These are phyloP conservation scores for Kwoniella newhampshirensis DNA, from an alignment of 768 basidiomycete genomes.

Conservation along the genomic window DNA sequence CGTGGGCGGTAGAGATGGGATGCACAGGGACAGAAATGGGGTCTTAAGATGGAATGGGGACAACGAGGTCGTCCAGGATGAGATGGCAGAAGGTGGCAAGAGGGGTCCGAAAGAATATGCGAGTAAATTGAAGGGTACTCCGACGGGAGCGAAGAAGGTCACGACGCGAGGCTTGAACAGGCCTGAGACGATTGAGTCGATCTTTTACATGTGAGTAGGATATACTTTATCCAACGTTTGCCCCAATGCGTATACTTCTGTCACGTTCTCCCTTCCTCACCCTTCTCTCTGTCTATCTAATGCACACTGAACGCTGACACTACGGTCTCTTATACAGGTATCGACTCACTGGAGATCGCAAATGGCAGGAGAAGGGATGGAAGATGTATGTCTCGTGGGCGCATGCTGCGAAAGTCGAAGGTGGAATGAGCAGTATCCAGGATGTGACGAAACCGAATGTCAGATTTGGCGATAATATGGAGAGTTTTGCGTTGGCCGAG, in stretches of 20 bases:
- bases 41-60: constrained; percentile 26
- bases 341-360: constrained; percentile 55
- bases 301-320: no score
- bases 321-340: no score
- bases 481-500: constrained; percentile 55
- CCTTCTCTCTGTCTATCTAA: no score
- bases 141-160: constrained; percentile 41
- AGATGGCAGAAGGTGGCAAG: not conserved
- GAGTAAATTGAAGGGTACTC: constrained; percentile 34
- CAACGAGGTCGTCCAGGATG: constrained; percentile 11
- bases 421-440: constrained; percentile 49
- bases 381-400: constrained; percentile 56
- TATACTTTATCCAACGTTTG: not conserved
- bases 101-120: constrained; percentile 15
- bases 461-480: constrained; percentile 43
- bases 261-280: no score
- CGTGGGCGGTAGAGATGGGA: constrained; percentile 3
- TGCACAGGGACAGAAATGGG: constrained; percentile 26
- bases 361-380: constrained; percentile 58
- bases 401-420: constrained; percentile 35
- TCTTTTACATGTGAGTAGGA: constrained; percentile 42
- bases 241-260: no score
- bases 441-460: constrained; percentile 46
- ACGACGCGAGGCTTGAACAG: constrained; percentile 49
- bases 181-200: constrained; percentile 56